These are phyloP conservation scores for Hyphodiscus sp. DNA, from an alignment of 2,329 filamentous ascomycete genomes.

Conservation along the genomic window DNA sequence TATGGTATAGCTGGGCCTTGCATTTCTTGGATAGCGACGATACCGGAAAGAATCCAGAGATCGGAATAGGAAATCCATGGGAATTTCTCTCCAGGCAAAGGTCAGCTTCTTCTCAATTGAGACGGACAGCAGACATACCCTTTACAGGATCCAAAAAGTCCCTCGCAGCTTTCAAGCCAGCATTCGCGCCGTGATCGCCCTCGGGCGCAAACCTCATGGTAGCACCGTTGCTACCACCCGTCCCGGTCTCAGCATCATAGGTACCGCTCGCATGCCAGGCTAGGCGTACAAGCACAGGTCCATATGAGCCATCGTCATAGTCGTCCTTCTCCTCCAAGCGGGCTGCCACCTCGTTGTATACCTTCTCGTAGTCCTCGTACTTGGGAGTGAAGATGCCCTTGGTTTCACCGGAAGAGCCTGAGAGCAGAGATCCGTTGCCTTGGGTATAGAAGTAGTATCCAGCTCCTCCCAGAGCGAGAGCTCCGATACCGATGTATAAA, in stretches of 20 bases:
- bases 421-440: slow-evolving; percentile 36
- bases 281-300: slow-evolving; percentile 81
- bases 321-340: slow-evolving; percentile 82
- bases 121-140: slow-evolving; percentile 41
- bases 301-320: slow-evolving; percentile 95
- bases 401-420: slow-evolving; percentile 35
- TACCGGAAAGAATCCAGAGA: slow-evolving; percentile 87
- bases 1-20: slow-evolving; percentile 81
- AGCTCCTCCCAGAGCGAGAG: slow-evolving; percentile 54
- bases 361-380: slow-evolving; percentile 87
- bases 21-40: slow-evolving; percentile 90
- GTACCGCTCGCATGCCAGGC: slow-evolving; percentile 95
- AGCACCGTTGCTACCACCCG: slow-evolving; percentile 90
- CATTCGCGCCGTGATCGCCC: slow-evolving; percentile 85
- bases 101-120: slow-evolving; percentile 12
- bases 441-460: slow-evolving; percentile 61
- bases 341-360: slow-evolving; percentile 81
- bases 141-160: slow-evolving; percentile 93
- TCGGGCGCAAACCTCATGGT: slow-evolving; percentile 96
- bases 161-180: slow-evolving; percentile 77
- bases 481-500: slow-evolving; percentile 52
- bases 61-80: slow-evolving; percentile 97
- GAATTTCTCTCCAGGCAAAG: slow-evolving; percentile 53
- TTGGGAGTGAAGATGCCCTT: slow-evolving; percentile 61
- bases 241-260: slow-evolving; percentile 80